Percentiles rank a stretch among this genome's conserved stretches.
phyloP scores from a whole-genome alignment of 2,329 filamentous ascomycete species.

The Scortechinia acanthostroma region DNA sequence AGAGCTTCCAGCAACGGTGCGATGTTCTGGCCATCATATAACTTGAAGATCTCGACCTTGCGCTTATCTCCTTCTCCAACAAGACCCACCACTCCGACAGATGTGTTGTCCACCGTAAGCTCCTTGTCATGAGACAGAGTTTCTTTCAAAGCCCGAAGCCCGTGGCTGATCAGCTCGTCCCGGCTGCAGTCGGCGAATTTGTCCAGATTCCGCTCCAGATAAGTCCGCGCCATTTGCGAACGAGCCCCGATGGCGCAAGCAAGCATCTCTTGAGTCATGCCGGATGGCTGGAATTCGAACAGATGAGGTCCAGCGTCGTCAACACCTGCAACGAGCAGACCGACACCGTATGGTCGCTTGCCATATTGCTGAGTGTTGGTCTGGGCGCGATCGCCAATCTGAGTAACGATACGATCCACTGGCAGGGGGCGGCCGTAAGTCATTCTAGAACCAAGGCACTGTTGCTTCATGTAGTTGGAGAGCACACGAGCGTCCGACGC shows the following conservation, averaged over 20 bases:
- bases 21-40: constrained; percentile 84
- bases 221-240: constrained; percentile 95
- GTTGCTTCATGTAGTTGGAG: constrained; percentile 99
- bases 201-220: constrained; percentile 86
- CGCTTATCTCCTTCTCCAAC: constrained; percentile 36
- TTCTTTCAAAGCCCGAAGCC: constrained; percentile 85
- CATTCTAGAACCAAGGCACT: constrained; percentile 89
- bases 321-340: constrained; percentile 83
- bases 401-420: constrained; percentile 77
- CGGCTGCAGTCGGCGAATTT: constrained; percentile 69
- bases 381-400: constrained; percentile 94
- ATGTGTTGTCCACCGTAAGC: constrained; percentile 93
- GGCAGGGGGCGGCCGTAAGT: constrained; percentile 93
- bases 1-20: constrained; percentile 77
- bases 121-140: constrained; percentile 95
- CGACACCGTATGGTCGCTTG: constrained; percentile 91
- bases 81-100: constrained; percentile 74
- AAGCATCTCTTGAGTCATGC: constrained; percentile 93
- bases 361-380: constrained; percentile 97
- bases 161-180: constrained; percentile 86
- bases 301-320: constrained; percentile 91
- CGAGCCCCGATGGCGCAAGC: constrained; percentile 93
- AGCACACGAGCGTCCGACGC: constrained; percentile 97
- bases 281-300: constrained; percentile 95
- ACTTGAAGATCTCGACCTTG: constrained; percentile 74